Base-by-base conservation (phyloP, 768 basidiomycete genomes). In the Mycena kentingensis region DNA sequence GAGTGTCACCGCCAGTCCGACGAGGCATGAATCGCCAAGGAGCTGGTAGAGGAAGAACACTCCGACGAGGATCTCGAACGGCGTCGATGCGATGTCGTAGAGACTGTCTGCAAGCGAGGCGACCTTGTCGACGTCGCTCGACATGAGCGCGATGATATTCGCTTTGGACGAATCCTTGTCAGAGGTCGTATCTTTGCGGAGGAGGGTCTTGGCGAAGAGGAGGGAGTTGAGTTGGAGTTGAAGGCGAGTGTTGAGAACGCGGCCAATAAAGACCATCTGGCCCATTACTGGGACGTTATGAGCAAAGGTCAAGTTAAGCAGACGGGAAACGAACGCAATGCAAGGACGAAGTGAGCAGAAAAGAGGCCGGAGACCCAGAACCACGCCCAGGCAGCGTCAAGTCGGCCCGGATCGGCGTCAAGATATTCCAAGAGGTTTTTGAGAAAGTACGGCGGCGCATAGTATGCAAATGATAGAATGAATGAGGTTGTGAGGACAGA, bases 71-170 rank as follows among this genome's bases (percentile, higher is more conserved):
- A 93, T 79, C 65, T 90, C 90, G 46, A 91, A 83, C 0, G 88
- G 88, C 3, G 87, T 79, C 68, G 90, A 89, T 85, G 90, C 75
- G 35, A 91, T 76, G 2, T 85, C 72, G 65, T 88, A 91, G 44
- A 87, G 56, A 65, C 91, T 86, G 82, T 82, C 88, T 2, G 83
- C 70, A 61, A 93, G 89, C 46, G 93, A 90, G 66, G 87, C 83
- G 55, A 95, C 85, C 50, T 93, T 79, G 65, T 93, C 91, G 25
- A 93, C 90, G 60, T 96, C 93, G 3, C 91, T 92, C 5, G 93
- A 93, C 89, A 95, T 94, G 21, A 95, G 78, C 3, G 90, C 93
- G 91, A 94, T 93, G 61, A 96, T 84, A 70, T 94, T 81, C 6
- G 81, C 80, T 63, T 84, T 84, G 64, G 78, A 82, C 11, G 81